Evolutionary conservation across 2,329 filamentous ascomycete species (phyloP), one percentile per base, ranked within the genome.

Genomic region (Scedosporium aurantiacum): DNA sequence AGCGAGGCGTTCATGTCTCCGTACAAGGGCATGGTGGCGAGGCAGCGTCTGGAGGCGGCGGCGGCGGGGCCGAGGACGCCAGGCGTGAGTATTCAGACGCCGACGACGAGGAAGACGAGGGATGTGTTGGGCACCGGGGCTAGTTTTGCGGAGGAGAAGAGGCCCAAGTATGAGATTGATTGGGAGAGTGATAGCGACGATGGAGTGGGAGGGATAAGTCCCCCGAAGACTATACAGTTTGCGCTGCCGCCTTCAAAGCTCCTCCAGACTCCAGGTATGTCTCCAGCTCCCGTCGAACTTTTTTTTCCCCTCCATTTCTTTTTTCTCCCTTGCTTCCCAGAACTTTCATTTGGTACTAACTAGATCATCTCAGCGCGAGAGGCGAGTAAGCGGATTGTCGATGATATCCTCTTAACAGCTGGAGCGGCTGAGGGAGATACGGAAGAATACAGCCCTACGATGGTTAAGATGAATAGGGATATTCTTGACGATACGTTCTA

Each of bases 191-290:
- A 91, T 64, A 86, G 85, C 61, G 87, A 88, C 28, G 83, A 85
- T 8, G 83, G 86, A 57, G 83, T 83, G 45, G 80, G 79, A 25
- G 90, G 87, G 5, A 87, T 91, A 74, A 96, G 90, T 69, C 94
- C 94, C 28, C 94, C 94, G 0, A 97, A 97, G 78, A 94, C 90
- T 10, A 92, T 95, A 63, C 89, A 92, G 69, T 95, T 95, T 72
- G 87, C 88, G 54, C 75, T 95, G 57, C 89, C 89, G 58, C 87
- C 88, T 60, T 89, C 86, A 47, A 86, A 89, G 69, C 75, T 95
- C 23, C 73, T 93, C 71, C 90, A 92, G 71, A 95, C 90, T 57
- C 90, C 90, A 64, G 87, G 86, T 89, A 74, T 70, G 83, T 63
- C 25, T 8, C 45, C n/a, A n/a, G n/a, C n/a, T 6, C 27, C 7